A percentile compares a stretch with the other conserved stretches of the same genome.
phyloP scores from a whole-genome alignment of 2,329 filamentous ascomycete genomes.

The Trichoderma sp. region DNA sequence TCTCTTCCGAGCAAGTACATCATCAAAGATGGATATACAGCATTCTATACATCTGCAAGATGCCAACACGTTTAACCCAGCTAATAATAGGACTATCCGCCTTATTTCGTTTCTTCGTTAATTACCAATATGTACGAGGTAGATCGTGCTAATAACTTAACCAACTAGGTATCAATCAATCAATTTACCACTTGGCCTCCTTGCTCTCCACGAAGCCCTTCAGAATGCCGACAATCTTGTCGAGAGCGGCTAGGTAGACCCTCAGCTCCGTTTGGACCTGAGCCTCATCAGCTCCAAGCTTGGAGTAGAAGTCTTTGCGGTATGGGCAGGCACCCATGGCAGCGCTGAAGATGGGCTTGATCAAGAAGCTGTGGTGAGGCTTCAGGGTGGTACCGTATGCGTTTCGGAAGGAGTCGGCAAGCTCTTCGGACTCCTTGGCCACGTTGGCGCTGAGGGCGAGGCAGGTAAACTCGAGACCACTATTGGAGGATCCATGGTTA shows the following conservation, averaged over 20 bases:
- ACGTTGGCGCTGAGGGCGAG: slow-evolving; percentile 80
- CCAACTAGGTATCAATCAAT: not conserved
- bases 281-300: slow-evolving; percentile 69
- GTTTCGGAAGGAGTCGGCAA: slow-evolving; percentile 80
- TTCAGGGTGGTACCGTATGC: slow-evolving; percentile 88
- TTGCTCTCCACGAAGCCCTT: slow-evolving; percentile 58
- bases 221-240: slow-evolving; percentile 77
- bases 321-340: slow-evolving; percentile 94
- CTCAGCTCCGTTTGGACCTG: slow-evolving; percentile 66
- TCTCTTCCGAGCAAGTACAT: not conserved
- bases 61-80: slow-evolving; percentile 9
- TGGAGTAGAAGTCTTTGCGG: slow-evolving; percentile 87
- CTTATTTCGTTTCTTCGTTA: slow-evolving; percentile 13
- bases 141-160: not conserved
- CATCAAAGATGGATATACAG: not conserved
- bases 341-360: slow-evolving; percentile 90
- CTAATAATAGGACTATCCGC: slow-evolving; percentile 13
- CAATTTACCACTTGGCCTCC: slow-evolving; percentile 58
- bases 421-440: slow-evolving; percentile 68
- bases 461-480: slow-evolving; percentile 91
- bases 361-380: slow-evolving; percentile 82
- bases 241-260: slow-evolving; percentile 74
- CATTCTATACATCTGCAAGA: not conserved
- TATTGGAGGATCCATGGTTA: slow-evolving; percentile 40
- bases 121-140: slow-evolving; percentile 16